Base-by-base conservation (phyloP, 2,329 filamentous ascomycete species). In the Penicillium frequentans region DNA sequence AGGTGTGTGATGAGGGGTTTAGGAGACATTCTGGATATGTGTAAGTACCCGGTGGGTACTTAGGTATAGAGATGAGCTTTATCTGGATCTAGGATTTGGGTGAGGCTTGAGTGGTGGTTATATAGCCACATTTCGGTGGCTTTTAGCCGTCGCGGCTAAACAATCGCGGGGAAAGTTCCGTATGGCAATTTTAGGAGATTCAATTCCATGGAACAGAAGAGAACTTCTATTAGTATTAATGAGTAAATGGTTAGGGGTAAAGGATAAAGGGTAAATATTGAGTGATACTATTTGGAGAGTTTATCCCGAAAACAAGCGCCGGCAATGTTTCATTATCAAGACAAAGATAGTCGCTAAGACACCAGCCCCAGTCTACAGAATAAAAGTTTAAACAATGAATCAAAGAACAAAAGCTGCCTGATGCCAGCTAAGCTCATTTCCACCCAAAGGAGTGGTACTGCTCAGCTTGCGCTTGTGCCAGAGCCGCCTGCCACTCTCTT, bases 1-100 rank as follows among this genome's bases (percentile, higher is more conserved):
- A 91, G 78, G 74, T 89, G 83, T n/a, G 81, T 86, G 68, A 92
- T 87, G 60, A 92, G 82, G 46, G 89, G 88, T 42, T 78, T 66
- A 77, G 48, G 56, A 42, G 59, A 3, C 67, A 54, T 57, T 10
- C 44, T 57, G 49, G 24, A 7, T 8, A 10, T 26, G 26, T 26
- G 26, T 26, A 26, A 8, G 26, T 26, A 26, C 26, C 26, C 8
- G 26, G 7, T 2, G 3, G 26, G 7, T 26, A 26, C 6, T 8
- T 24, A 26, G 7, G 26, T 26, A 26, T 26, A 26, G 26, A 26
- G 26, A 8, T 2, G 26, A 26, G 26, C 26, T 33, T 33, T 33
- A 16, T 33, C 5, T 14, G 31, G 14, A 33, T 33, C 14, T 33
- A 33, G 31, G 14, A 33, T 16, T 33, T 5, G 31, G 7, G 14